Percentiles rank a stretch among this genome's conserved stretches.
These are phyloP conservation scores for Vachellia collinsii DNA, from an alignment of 306 rosid species.

Conservation along the genomic window DNA sequence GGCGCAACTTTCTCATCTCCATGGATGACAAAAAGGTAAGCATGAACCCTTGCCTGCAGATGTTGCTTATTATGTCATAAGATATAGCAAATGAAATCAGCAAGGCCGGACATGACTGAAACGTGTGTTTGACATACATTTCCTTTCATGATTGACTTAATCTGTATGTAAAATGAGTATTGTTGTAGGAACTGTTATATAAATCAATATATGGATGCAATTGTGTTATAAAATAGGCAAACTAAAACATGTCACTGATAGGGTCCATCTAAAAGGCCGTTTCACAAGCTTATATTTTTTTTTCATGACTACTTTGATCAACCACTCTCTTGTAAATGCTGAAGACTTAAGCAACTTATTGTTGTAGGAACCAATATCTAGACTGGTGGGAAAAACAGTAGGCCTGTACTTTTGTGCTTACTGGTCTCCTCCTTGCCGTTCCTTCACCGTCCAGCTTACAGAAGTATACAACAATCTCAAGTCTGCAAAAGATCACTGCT, in stretches of 20 bases:
- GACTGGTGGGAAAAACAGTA: constrained; percentile 73
- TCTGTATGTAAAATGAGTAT: background rate
- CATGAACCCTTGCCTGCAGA: background rate
- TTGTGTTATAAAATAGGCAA: background rate
- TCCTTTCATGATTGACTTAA: background rate
- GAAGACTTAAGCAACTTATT: background rate
- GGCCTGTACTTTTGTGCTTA: constrained; percentile 84
- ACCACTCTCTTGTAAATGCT: background rate
- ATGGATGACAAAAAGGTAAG: constrained; percentile 69
- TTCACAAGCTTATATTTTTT: background rate
- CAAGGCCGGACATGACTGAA: background rate
- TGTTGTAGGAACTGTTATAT: constrained; percentile 53
- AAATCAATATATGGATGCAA: constrained; percentile 29
- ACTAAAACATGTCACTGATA: background rate
- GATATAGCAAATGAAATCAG: background rate
- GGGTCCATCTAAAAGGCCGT: background rate
- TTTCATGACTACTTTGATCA: background rate
- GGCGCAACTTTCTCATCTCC: constrained; percentile 58
- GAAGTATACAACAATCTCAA: constrained; percentile 65
- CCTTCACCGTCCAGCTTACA: constrained; percentile 70
- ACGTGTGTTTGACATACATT: background rate
- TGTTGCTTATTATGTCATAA: background rate
- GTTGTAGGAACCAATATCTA: constrained; percentile 58
- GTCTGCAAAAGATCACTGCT: constrained; percentile 39
- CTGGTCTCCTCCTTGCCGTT: constrained; percentile 86